Conservation (phyloP, 208 protist species). For the Trichomonas tenax region DNA sequence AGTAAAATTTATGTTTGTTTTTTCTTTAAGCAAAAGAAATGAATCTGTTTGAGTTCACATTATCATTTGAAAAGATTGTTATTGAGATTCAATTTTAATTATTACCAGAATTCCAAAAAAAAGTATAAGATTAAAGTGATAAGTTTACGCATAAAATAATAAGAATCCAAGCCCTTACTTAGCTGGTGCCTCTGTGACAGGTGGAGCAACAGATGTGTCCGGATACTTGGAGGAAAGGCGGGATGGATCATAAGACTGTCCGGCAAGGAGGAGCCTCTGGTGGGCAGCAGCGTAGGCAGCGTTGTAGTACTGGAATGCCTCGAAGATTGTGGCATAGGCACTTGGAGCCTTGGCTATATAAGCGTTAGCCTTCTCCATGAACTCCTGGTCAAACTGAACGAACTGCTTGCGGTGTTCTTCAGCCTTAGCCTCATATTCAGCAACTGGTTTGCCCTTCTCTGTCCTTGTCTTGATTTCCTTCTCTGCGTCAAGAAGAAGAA, state of each 20-base stretch:
- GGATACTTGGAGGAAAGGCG: neutral
- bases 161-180: no score
- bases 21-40: no score
- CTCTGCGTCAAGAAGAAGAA: neutral
- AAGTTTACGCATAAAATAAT: no score
- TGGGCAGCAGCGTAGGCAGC: neutral
- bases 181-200: neutral
- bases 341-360: neutral
- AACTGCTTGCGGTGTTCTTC: neutral
- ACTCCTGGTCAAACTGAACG: neutral
- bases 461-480: neutral
- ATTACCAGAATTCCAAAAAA: no score
- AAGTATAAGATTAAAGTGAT: no score
- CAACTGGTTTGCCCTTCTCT: neutral
- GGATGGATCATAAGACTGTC: neutral
- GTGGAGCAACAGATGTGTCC: neutral
- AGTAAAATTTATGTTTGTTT: no score
- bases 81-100: no score
- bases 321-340: neutral
- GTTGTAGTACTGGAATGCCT: neutral
- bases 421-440: neutral
- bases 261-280: neutral
- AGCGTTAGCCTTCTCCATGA: neutral
- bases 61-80: no score
- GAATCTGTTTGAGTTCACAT: no score